Evolutionary conservation across 305 asterid species (phyloP), one percentile per base, ranked within the genome.

Genomic region (Fraxinus platypoda): DNA sequence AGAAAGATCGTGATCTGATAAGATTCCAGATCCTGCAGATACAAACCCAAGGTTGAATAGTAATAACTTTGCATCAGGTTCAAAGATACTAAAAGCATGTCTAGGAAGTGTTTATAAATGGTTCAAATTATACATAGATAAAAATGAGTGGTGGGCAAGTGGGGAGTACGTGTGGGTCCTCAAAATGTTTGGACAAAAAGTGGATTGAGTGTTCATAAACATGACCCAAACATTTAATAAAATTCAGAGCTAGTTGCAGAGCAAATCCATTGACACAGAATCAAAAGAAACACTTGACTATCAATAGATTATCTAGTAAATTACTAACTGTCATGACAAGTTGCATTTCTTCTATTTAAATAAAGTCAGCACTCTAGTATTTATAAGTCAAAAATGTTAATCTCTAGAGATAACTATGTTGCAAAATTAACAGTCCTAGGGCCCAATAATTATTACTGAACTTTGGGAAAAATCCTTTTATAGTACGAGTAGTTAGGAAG

Each of bases 11-110:
- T 76, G 79, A 71, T 73, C 83, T 78, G 89, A 81, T 59, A 74
- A 82, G 7, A 81, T 66, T 70, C 77, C 86, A 85, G 83, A 73
- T 46, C 86, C 92, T 86, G 90, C 85, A 83, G 78, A 83, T 21
- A 77, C 43, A 84, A 81, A 86, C 37, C 75, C 71, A 66, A 2
- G 71, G 85, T 79, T 68, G 78, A 80, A 72, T 79, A 83, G 68
- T 74, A 26, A 81, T 49, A 78, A 81, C 83, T 35, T 57, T 75
- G 52, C 80, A 80, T 81, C 78, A 76, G 71, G 76, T 73, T 70
- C 83, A 76, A 35, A 73, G 15, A 34, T 30, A 71, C 76, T 71
- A 33, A 68, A 54, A 54, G 66, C 66, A 54, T 54, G 66, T 54
- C 26, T n/a, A 8, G 26, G 66, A 19, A 54, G 26, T n/a, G 66